Evolutionary conservation across 805 yeast genomes (phyloP).

Genomic region (Yamadazyma ubonensis): DNA sequence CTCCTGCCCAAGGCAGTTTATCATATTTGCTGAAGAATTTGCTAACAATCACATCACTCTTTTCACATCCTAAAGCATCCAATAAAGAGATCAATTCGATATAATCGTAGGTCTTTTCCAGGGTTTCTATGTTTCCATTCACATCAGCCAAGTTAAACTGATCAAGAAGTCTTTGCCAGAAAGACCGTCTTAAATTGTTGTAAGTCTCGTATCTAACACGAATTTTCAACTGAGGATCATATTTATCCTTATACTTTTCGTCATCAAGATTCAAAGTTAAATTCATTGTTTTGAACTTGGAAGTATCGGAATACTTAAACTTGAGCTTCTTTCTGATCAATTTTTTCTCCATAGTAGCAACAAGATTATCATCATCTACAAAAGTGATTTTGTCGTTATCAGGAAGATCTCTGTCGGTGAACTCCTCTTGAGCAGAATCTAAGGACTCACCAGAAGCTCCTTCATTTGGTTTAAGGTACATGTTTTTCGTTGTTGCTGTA

Average conservation of each 20-base stretch:
- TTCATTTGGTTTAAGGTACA: slow-evolving; percentile 9
- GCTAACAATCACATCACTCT: slow-evolving; percentile 53
- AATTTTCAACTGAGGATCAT: slow-evolving; percentile 55
- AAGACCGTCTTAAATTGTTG: slow-evolving; percentile 56
- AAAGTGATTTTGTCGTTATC: slow-evolving; percentile 14
- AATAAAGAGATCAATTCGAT: slow-evolving; percentile 65
- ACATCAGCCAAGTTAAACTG: slow-evolving; percentile 47
- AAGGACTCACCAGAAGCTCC: slow-evolving; percentile 8
- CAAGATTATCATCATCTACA: slow-evolving; percentile 29
- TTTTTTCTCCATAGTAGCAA: slow-evolving; percentile 22
- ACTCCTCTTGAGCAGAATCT: slow-evolving; percentile 9
- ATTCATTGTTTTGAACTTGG: slow-evolving; percentile 42
- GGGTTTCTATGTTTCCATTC: slow-evolving; percentile 9
- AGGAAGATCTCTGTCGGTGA: slow-evolving; percentile 13
- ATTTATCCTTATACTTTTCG: slow-evolving; percentile 33
- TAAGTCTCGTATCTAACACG: slow-evolving; percentile 69
- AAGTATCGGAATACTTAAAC: slow-evolving; percentile 37
- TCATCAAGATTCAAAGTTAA: slow-evolving; percentile 33
- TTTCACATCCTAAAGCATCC: slow-evolving; percentile 57
- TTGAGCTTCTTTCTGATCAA: slow-evolving; percentile 18
- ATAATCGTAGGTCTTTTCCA: slow-evolving; percentile 44
- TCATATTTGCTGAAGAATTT: slow-evolving; percentile 48
- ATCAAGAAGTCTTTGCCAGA: slow-evolving; percentile 66
- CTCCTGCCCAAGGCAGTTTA: slow-evolving; percentile 55
- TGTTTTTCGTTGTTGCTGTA: slow-evolving; percentile 20